Evolutionary conservation across 2,329 filamentous ascomycete species (phyloP).

Genomic region (Graphium sp.): DNA sequence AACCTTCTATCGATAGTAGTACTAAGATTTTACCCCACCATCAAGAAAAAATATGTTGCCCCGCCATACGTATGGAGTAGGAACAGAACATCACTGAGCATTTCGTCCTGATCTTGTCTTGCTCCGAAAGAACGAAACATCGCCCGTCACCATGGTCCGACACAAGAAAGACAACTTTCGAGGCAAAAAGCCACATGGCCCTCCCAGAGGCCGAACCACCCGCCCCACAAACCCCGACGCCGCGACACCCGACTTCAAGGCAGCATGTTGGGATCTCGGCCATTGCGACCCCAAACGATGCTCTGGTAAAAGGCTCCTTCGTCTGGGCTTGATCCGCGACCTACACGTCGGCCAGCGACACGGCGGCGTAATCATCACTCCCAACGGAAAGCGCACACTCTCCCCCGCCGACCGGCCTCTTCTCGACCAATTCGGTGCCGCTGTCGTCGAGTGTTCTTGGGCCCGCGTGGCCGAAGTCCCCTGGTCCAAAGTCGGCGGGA

Average conservation of each 20-base stretch:
- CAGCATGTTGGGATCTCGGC: constrained; percentile 93
- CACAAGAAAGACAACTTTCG: constrained; percentile 85
- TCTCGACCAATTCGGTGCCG: constrained; percentile 77
- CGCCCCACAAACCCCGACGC: constrained; percentile 20
- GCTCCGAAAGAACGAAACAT: constrained; percentile 2
- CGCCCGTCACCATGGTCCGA: constrained; percentile 54
- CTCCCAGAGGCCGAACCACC: constrained; percentile 36
- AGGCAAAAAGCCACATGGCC: constrained; percentile 53
- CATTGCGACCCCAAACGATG: constrained; percentile 96
- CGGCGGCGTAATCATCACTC: constrained; percentile 81
- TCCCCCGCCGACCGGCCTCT: constrained; percentile 70
- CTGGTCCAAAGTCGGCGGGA: constrained; percentile 80
- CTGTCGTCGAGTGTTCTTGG: constrained; percentile 96
- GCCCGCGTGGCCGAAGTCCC: constrained; percentile 82
- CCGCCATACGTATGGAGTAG: no score
- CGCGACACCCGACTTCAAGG: constrained; percentile 52
- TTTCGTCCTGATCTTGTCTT: not conserved
- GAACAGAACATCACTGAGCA: not conserved
- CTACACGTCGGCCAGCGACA: constrained; percentile 85
- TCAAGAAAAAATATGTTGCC: no score
- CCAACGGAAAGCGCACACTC: constrained; percentile 75
- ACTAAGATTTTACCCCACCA: no score
- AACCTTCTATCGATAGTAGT: no score
- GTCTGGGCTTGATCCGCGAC: constrained; percentile 82
- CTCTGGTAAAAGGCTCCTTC: constrained; percentile 88